Evolutionary conservation across 2,329 filamentous ascomycete species (phyloP), one percentile per base, ranked within the genome.

Genomic region (Talaromyces sp.): DNA sequence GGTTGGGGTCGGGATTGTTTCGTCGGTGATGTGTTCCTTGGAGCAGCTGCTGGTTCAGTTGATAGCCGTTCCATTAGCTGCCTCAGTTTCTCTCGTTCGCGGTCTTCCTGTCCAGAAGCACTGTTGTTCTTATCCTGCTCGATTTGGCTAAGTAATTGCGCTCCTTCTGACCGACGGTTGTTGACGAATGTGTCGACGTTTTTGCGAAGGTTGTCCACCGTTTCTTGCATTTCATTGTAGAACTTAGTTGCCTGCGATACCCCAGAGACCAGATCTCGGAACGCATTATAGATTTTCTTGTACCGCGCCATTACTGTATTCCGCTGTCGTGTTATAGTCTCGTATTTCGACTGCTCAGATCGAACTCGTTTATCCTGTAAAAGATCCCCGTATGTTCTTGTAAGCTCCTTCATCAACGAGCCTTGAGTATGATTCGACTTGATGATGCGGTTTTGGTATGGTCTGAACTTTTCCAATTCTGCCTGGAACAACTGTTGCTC

Each of bases 131-230:
- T 89, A 60, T 90, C 88, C 70, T 90, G 88, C 77, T 97, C 93
- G 68, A 99, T 99, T 70, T 93, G 90, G 70, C 87, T 88, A 41
- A 99, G 85, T 5, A 99, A 85, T 75, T 97, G 92, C 0, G 92
- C 92, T 3, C 95, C 95, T 80, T 99, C 95, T 0, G 91, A 90
- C 67, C 93, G 84, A 61, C 95, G 87, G 77, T 99, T 99, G 81
- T 93, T 96, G 69, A 99, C 93, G 78, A 99, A 99, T 0, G 90
- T 91, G 69, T 98, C 94, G 1, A 99, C 95, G 72, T 99, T 99
- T 84, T 97, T 95, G 72, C 93, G 88, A 47, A 97, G 82, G 74
- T 91, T 97, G 69, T 94, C 91, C 0, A 96, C 92, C 0, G 93
- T 97, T 69, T 97, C 93, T 71, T 90, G 90, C 93, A 98, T 99